Evolutionary conservation across 768 basidiomycete genomes (phyloP).

Genomic region (Termitomyces sp.): DNA sequence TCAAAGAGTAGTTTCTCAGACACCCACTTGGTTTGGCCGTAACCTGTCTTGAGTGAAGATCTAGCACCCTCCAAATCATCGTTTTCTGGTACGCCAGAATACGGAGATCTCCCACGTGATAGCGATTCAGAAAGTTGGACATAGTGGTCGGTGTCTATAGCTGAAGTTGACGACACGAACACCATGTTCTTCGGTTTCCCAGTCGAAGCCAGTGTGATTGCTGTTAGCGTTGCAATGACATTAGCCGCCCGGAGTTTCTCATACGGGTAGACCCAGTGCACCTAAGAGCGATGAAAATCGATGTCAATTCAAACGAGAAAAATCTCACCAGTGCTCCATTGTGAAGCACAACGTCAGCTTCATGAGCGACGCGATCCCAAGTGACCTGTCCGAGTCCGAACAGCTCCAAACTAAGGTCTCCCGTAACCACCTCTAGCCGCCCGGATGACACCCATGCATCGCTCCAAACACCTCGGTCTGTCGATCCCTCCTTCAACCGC

Average conservation of each 20-base stretch:
- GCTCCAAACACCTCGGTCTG: conserved; percentile 84
- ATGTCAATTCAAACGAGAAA: not conserved
- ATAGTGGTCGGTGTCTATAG: conserved; percentile 87
- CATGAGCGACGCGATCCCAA: conserved; percentile 64
- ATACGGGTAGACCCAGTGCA: conserved; percentile 99
- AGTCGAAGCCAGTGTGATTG: conserved; percentile 70
- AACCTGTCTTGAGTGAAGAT: conserved; percentile 75
- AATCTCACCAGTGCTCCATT: conserved; percentile 91
- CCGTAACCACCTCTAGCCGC: conserved; percentile 72
- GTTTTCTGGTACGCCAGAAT: conserved; percentile 73
- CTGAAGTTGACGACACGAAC: conserved; percentile 96
- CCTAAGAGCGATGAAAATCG: conserved; percentile 38
- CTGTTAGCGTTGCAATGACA: conserved; percentile 86
- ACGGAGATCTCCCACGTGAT: conserved; percentile 29
- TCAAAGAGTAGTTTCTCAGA: conserved; percentile 92
- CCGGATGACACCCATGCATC: conserved; percentile 70
- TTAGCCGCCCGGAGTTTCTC: conserved; percentile 88
- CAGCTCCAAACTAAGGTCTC: conserved; percentile 70
- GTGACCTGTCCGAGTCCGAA: conserved; percentile 64
- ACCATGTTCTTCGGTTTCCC: conserved; percentile 74
- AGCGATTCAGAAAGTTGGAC: conserved; percentile 78
- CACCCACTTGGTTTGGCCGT: conserved; percentile 99
- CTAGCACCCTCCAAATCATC: conserved; percentile 88
- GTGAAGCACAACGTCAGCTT: conserved; percentile 83
- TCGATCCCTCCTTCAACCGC: conserved; percentile 65